Percentiles rank a stretch among this genome's conserved stretches.
These are phyloP conservation scores for Mycena rosella DNA, from an alignment of 768 basidiomycete species.

Conservation along the genomic window DNA sequence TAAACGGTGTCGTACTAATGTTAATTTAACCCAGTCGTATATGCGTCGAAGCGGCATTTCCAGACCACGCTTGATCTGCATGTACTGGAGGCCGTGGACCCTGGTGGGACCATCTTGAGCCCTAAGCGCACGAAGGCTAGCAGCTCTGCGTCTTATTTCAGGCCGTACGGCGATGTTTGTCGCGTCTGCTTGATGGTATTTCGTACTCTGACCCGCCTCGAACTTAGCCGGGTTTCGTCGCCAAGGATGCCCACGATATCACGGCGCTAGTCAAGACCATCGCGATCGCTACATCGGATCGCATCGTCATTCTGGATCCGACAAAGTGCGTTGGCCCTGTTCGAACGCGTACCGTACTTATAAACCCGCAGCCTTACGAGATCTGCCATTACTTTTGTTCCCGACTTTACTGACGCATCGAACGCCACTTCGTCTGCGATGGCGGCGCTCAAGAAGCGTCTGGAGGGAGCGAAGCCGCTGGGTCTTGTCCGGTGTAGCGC, in stretches of 20 bases:
- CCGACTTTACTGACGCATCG: slow-evolving; percentile 63
- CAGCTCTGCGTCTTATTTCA: slow-evolving; percentile 59
- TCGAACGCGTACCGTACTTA: neutral
- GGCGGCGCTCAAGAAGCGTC: slow-evolving; percentile 67
- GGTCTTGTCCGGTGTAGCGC: slow-evolving; percentile 71
- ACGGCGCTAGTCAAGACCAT: slow-evolving; percentile 71
- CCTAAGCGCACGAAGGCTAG: slow-evolving; percentile 52
- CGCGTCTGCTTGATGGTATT: neutral
- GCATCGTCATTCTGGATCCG: slow-evolving; percentile 76
- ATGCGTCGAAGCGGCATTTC: slow-evolving; percentile 71
- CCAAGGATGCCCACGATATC: slow-evolving; percentile 76
- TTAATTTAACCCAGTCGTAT: slow-evolving; percentile 65
- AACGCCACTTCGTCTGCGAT: slow-evolving; percentile 50
- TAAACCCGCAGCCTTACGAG: slow-evolving; percentile 52
- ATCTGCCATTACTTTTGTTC: slow-evolving; percentile 63
- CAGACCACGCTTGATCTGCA: slow-evolving; percentile 68
- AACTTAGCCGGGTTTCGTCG: slow-evolving; percentile 72
- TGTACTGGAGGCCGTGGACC: slow-evolving; percentile 67
- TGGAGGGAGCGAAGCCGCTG: slow-evolving; percentile 71
- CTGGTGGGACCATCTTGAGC: slow-evolving; percentile 49
- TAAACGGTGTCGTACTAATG: neutral
- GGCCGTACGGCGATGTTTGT: slow-evolving; percentile 75
- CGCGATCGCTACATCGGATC: slow-evolving; percentile 73
- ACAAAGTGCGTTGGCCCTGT: slow-evolving; percentile 61
- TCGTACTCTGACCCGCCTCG: slow-evolving; percentile 7